These are phyloP conservation scores for Eucalyptus urophylla DNA, from an alignment of 345 rosid genomes.

Conservation along the genomic window DNA sequence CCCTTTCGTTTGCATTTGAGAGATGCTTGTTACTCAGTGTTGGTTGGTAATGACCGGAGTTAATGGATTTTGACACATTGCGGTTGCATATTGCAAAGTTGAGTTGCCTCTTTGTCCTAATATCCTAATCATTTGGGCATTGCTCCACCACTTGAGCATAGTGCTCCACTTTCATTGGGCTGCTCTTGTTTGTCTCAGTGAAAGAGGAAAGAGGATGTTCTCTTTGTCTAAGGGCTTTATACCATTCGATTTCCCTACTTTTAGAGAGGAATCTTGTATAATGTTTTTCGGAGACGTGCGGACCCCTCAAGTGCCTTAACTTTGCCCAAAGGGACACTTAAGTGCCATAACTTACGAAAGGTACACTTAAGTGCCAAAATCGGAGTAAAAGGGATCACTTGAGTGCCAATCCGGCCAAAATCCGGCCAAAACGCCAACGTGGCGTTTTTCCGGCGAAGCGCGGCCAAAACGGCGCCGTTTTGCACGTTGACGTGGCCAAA, in stretches of 20 bases:
- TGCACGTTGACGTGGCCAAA: too few species aligned
- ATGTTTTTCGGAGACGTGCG: neutral
- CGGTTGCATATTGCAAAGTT: neutral
- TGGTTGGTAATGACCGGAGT: neutral
- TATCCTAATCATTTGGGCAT: neutral
- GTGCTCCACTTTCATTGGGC: neutral
- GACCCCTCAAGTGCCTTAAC: too few species aligned
- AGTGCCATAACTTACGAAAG: too few species aligned
- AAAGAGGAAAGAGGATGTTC: neutral
- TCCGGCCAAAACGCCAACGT: too few species aligned
- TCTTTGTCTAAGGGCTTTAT: neutral
- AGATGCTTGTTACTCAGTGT: neutral
- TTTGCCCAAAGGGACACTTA: too few species aligned
- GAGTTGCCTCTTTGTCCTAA: neutral
- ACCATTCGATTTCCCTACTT: neutral
- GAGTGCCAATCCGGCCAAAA: too few species aligned
- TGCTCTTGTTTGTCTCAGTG: neutral
- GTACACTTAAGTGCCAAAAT: too few species aligned
- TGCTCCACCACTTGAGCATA: neutral
- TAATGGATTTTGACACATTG: neutral
- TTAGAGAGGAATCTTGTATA: neutral
- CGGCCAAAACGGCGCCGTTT: too few species aligned
- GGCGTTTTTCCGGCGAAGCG: too few species aligned
- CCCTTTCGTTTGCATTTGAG: neutral
- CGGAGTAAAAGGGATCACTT: too few species aligned